Evolutionary conservation across 2,329 filamentous ascomycete species (phyloP).

Genomic region (Alternaria alternata): DNA sequence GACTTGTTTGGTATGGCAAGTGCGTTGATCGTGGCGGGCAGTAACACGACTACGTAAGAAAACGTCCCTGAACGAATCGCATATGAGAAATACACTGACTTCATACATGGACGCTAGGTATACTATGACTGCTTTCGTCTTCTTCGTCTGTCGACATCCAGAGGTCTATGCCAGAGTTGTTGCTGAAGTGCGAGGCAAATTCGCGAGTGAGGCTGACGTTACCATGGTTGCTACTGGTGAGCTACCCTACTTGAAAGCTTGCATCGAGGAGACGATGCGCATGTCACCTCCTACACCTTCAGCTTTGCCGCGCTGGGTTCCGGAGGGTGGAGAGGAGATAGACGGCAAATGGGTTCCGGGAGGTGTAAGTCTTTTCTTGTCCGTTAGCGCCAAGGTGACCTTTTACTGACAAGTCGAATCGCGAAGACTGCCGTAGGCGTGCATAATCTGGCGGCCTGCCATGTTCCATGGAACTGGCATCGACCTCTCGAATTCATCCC

Average conservation of each 20-base stretch:
- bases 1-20: slow-evolving; percentile 8
- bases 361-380: neutral
- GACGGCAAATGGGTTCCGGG: slow-evolving; percentile 9
- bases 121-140: slow-evolving; percentile 6
- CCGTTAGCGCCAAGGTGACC: neutral
- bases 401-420: neutral
- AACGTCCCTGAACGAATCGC: too few species aligned
- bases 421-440: slow-evolving; percentile 6
- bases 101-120: neutral
- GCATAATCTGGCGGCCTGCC: slow-evolving; percentile 8
- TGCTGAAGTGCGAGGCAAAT: slow-evolving; percentile 5
- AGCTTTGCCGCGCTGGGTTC: slow-evolving; percentile 8
- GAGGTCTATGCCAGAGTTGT: neutral
- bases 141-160: slow-evolving; percentile 5
- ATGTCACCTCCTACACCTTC: slow-evolving; percentile 8
- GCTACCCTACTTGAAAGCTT: slow-evolving; percentile 5
- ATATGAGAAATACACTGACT: too few species aligned
- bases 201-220: slow-evolving; percentile 4
- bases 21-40: slow-evolving; percentile 10
- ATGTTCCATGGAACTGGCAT: slow-evolving; percentile 8
- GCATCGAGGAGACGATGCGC: slow-evolving; percentile 8
- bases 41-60: slow-evolving; percentile 5
- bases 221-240: slow-evolving; percentile 9
- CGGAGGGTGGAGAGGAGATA: slow-evolving; percentile 9
- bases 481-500: slow-evolving; percentile 10